Evolutionary conservation across 2,329 filamentous ascomycete species (phyloP).

Genomic region (Didymella keratinophila): DNA sequence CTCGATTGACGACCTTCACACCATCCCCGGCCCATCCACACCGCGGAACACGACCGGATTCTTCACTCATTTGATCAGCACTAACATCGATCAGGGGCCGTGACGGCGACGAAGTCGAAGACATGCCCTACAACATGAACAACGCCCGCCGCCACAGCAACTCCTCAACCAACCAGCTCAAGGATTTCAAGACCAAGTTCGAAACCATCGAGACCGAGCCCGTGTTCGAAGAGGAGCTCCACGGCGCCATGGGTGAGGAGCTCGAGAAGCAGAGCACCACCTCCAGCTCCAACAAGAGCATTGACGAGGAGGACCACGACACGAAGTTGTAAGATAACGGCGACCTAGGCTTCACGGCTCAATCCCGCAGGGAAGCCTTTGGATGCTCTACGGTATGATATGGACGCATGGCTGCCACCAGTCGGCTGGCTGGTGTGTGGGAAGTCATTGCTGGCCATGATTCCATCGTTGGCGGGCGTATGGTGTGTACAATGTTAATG

Average conservation of each 20-base stretch:
- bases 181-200: conserved; percentile 95
- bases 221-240: conserved; percentile 86
- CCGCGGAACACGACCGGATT: background rate
- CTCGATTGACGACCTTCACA: background rate
- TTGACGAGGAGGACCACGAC: conserved; percentile 61
- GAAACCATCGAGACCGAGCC: conserved; percentile 88
- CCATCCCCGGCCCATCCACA: too few species aligned
- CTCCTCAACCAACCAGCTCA: conserved; percentile 76
- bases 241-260: conserved; percentile 69
- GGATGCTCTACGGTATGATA: conserved; percentile 15
- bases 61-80: background rate
- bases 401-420: conserved; percentile 27
- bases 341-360: conserved; percentile 13
- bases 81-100: conserved; percentile 71
- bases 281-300: conserved; percentile 65
- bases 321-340: conserved; percentile 54
- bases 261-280: conserved; percentile 62
- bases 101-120: conserved; percentile 82
- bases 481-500: conserved; percentile 38
- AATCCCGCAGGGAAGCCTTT: conserved; percentile 20
- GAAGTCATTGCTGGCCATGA: conserved; percentile 24
- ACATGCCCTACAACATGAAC: conserved; percentile 82
- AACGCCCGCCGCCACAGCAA: conserved; percentile 93
- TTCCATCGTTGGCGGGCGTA: conserved; percentile 24
- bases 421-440: conserved; percentile 33